Conservation (phyloP, 75 land plant genomes). For the Cunninghamia lanceolata region DNA sequence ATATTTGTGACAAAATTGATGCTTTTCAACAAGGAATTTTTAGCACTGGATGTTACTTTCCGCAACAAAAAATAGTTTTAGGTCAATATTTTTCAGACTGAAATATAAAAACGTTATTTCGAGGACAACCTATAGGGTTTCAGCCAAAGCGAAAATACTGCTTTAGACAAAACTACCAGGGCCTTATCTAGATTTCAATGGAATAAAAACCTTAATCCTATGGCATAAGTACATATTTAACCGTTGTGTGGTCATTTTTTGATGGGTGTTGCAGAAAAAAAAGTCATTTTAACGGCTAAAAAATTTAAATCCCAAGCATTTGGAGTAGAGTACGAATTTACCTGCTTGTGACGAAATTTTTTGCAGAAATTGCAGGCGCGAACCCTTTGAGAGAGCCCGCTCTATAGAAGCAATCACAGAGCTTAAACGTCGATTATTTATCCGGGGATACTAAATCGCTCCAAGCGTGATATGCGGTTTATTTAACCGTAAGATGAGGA, state of each 20-base stretch:
- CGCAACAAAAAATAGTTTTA: background rate
- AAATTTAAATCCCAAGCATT: background rate
- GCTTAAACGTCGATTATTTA: background rate
- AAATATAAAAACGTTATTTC: background rate
- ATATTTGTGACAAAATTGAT: background rate
- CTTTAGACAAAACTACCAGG: background rate
- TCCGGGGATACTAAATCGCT: background rate
- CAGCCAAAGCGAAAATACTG: background rate
- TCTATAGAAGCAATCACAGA: background rate
- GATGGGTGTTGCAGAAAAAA: background rate
- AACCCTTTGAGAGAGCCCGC: background rate
- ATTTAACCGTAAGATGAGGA: background rate
- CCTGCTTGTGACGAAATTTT: background rate
- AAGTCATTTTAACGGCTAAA: background rate
- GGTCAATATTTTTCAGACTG: background rate
- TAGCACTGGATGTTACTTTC: background rate
- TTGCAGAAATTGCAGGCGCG: background rate
- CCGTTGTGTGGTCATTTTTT: background rate
- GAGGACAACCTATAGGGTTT: background rate
- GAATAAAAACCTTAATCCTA: background rate
- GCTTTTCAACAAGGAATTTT: background rate
- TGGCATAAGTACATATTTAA: background rate
- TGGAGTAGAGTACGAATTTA: background rate
- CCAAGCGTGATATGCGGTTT: background rate
- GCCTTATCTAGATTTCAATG: too few relatives aligned